These are phyloP conservation scores for Lachnellula cervina DNA, from an alignment of 2,329 filamentous ascomycete genomes.

Conservation along the genomic window DNA sequence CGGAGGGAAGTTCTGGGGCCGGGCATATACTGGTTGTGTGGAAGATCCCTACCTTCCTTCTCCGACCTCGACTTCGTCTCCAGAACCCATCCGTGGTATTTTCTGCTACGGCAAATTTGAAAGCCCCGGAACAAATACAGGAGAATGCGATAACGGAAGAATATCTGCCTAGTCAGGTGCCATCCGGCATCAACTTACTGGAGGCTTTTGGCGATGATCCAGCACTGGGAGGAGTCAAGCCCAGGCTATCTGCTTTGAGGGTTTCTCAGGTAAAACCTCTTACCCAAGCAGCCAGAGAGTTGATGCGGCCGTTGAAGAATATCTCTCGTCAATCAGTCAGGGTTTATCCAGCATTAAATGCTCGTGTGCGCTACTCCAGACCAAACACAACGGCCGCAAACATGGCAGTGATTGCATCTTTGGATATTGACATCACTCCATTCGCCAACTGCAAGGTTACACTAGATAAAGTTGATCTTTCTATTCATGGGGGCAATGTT, in stretches of 20 bases:
- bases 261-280: conserved; percentile 70
- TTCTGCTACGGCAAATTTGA: conserved; percentile 55
- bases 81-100: conserved; percentile 65
- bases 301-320: conserved; percentile 59
- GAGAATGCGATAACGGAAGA: conserved; percentile 46
- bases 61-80: conserved; percentile 58
- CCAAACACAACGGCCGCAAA: conserved; percentile 52
- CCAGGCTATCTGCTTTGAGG: conserved; percentile 66
- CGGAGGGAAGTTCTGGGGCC: conserved; percentile 23
- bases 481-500: conserved; percentile 53
- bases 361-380: conserved; percentile 66
- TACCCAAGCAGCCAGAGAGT: conserved; percentile 54
- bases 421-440: conserved; percentile 70
- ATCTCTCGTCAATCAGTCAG: conserved; percentile 58
- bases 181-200: conserved; percentile 71
- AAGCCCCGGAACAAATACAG: conserved; percentile 42
- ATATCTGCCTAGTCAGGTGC: conserved; percentile 64
- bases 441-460: conserved; percentile 63
- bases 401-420: conserved; percentile 59
- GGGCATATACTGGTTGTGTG: conserved; percentile 52
- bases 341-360: conserved; percentile 65
- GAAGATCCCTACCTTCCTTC: conserved; percentile 55
- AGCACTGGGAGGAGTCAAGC: conserved; percentile 52
- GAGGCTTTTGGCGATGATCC: conserved; percentile 67
- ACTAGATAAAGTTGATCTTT: conserved; percentile 54